These are phyloP conservation scores for Solanum etuberosum DNA, from an alignment of 257 asterid genomes.

Conservation along the genomic window DNA sequence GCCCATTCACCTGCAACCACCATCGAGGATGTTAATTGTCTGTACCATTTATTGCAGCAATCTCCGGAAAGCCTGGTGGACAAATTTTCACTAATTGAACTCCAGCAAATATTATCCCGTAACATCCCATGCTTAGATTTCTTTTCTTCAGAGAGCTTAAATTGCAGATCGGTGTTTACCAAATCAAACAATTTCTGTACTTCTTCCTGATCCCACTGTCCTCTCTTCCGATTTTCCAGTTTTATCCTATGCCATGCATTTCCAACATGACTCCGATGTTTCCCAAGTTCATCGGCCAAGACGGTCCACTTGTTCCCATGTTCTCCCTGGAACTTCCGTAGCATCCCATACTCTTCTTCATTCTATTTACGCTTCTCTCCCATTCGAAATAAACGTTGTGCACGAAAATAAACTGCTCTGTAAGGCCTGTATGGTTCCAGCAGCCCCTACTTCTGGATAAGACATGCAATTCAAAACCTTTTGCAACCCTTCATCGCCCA, in stretches of 20 bases:
- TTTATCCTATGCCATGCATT: not conserved
- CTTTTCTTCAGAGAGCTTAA: not conserved
- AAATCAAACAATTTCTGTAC: not conserved
- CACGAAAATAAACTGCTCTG: not conserved
- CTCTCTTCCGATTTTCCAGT: not conserved
- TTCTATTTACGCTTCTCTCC: not conserved
- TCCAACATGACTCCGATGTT: not conserved
- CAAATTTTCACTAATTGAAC: not conserved
- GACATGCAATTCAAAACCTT: not conserved
- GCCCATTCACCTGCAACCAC: not conserved
- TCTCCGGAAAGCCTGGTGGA: not conserved
- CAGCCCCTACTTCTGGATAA: not conserved
- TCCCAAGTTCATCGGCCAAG: not conserved
- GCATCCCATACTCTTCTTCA: not conserved
- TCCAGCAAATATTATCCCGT: slow-evolving; percentile 1
- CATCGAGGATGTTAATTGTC: slow-evolving; percentile 2
- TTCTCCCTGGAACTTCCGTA: not conserved
- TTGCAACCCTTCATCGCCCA: slow-evolving; percentile 2
- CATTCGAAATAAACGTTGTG: not conserved
- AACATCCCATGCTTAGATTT: not conserved
- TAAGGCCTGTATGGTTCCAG: not conserved
- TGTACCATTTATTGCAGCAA: slow-evolving; percentile 2
- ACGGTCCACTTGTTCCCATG: not conserved
- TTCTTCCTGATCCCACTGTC: not conserved
- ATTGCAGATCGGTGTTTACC: not conserved